Evolutionary conservation across 306 rosid genomes (phyloP).

Genomic region (Sindora glabra): DNA sequence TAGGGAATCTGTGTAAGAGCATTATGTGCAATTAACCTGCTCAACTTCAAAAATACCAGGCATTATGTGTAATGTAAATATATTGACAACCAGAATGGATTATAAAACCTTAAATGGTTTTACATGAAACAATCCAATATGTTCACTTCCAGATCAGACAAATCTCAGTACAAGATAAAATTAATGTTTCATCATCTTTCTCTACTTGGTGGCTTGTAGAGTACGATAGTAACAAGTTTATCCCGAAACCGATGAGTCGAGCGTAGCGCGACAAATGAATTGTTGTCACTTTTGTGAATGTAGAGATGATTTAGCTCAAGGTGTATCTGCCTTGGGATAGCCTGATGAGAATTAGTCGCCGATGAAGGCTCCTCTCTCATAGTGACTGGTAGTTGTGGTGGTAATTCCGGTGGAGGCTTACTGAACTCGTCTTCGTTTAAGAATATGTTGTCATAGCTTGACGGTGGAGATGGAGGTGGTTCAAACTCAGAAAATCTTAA

Average conservation of each 20-base stretch:
- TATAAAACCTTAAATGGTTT: slow-evolving; percentile 12
- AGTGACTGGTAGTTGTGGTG: slow-evolving; percentile 51
- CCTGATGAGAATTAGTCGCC: slow-evolving; percentile 12
- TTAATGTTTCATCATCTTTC: slow-evolving; percentile 20
- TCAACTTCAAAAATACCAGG: slow-evolving; percentile 4
- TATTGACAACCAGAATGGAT: slow-evolving; percentile 7
- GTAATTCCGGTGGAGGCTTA: slow-evolving; percentile 71
- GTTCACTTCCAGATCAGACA: background rate
- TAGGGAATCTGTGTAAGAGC: too few species aligned
- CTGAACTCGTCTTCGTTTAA: slow-evolving; percentile 53
- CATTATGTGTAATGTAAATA: background rate
- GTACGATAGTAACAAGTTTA: slow-evolving; percentile 43
- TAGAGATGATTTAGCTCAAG: slow-evolving; percentile 70
- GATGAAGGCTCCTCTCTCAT: slow-evolving; percentile 32
- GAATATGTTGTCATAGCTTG: slow-evolving; percentile 58
- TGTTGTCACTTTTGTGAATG: slow-evolving; percentile 35
- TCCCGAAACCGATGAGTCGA: slow-evolving; percentile 50
- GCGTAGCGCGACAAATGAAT: slow-evolving; percentile 46
- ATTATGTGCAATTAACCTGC: background rate
- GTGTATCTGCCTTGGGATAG: slow-evolving; percentile 24
- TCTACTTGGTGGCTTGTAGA: slow-evolving; percentile 47
- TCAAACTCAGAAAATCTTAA: slow-evolving; percentile 34
- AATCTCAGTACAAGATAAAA: too few species aligned
- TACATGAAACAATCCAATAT: slow-evolving; percentile 4
- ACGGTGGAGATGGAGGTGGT: slow-evolving; percentile 73